phyloP scores from a whole-genome alignment of 2,329 filamentous ascomycete species.

The Scytalidium lignicola region DNA sequence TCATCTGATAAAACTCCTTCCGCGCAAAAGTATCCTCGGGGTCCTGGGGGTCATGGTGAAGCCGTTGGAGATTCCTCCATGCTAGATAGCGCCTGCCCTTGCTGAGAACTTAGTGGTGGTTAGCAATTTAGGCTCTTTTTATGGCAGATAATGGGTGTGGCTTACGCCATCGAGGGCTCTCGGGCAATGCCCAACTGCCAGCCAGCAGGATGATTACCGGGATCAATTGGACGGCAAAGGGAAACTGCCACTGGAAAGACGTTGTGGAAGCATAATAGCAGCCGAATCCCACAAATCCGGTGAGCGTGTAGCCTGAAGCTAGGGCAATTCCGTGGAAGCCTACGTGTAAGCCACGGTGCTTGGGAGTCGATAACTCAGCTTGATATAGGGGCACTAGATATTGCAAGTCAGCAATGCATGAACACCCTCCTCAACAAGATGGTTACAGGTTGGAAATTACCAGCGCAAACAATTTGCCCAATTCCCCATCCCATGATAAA shows the following conservation, averaged over 20 bases:
- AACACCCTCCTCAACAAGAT: background rate
- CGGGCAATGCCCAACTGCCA: background rate
- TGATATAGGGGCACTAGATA: conserved; percentile 1
- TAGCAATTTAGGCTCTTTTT: background rate
- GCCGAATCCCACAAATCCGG: background rate
- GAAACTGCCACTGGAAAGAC: conserved; percentile 2
- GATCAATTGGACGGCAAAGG: background rate
- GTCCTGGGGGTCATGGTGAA: conserved; percentile 14
- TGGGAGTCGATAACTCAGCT: background rate
- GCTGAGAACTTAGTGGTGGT: background rate
- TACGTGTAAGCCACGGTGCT: background rate
- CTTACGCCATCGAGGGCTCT: background rate
- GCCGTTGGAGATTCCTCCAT: background rate
- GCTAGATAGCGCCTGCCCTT: background rate
- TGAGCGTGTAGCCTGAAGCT: background rate
- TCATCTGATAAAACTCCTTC: conserved; percentile 26
- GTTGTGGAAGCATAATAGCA: background rate
- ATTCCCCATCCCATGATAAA: conserved; percentile 1
- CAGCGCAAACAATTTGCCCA: background rate
- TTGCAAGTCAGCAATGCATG: background rate
- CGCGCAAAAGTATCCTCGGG: conserved; percentile 21
- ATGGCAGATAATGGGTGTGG: background rate
- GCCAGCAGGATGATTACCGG: background rate
- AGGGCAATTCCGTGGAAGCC: background rate
- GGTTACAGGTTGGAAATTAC: background rate